These are phyloP conservation scores for Misopates orontium DNA, from an alignment of 257 asterid genomes.

Conservation along the genomic window DNA sequence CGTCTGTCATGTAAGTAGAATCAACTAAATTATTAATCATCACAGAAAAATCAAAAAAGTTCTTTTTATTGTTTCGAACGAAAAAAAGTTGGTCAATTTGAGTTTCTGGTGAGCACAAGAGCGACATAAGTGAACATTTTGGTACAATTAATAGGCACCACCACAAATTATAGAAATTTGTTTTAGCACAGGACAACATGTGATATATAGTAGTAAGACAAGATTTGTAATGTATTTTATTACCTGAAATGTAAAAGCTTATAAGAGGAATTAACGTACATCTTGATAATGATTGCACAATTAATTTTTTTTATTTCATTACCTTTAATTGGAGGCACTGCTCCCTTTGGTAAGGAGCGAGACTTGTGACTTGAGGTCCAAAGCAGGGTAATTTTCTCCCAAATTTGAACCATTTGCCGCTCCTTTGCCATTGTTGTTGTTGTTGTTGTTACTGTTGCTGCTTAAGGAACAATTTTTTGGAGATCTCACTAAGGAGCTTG, in stretches of 20 bases:
- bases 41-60: too few species aligned
- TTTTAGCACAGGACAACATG: too few species aligned
- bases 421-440: too few species aligned
- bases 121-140: neutral
- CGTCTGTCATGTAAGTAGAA: too few species aligned
- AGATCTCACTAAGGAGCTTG: conserved; percentile 68
- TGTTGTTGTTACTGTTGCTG: conserved; percentile 45
- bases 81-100: too few species aligned
- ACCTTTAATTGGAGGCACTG: conserved; percentile 93
- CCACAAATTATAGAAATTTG: conserved; percentile 35
- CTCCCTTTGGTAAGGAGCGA: conserved; percentile 81
- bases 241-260: conserved; percentile 36
- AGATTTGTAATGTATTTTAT: conserved; percentile 47
- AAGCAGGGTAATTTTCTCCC: conserved; percentile 25
- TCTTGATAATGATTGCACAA: conserved; percentile 8
- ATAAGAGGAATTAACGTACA: conserved; percentile 8
- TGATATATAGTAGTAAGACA: conserved; percentile 29
- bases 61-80: too few species aligned
- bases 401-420: conserved; percentile 39
- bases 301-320: neutral
- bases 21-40: neutral
- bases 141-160: conserved; percentile 32
- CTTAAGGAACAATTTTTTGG: conserved; percentile 67
- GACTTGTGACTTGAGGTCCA: conserved; percentile 68
- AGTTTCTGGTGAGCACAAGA: neutral